phyloP scores from a whole-genome alignment of 768 basidiomycete species.

The Leccinum pellstonianum region DNA sequence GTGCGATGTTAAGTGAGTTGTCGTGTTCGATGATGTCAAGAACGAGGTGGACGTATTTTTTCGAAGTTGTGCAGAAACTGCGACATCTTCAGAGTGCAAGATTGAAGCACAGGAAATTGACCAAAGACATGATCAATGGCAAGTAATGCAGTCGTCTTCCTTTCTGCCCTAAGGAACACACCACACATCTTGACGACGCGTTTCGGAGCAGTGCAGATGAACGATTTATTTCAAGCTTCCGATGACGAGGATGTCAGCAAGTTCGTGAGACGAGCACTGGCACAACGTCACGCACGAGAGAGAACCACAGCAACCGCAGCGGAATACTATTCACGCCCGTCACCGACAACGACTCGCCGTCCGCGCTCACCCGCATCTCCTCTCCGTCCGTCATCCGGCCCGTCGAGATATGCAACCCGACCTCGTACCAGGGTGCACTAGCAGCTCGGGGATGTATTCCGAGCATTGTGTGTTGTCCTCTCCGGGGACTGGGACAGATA shows the following conservation, averaged over 20 bases:
- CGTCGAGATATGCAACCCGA: slow-evolving; percentile 56
- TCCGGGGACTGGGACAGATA: slow-evolving; percentile 54
- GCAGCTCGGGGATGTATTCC: slow-evolving; percentile 60
- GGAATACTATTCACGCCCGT: no score
- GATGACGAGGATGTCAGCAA: no score
- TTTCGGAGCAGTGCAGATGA: no score
- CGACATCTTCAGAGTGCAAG: slow-evolving; percentile 15
- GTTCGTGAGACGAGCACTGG: no score
- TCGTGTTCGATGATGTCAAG: neutral
- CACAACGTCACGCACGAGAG: no score
- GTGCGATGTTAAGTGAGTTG: slow-evolving; percentile 4
- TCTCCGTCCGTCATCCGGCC: no score
- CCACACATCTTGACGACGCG: slow-evolving; percentile 7
- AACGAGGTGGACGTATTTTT: slow-evolving; percentile 8
- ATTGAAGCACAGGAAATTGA: slow-evolving; percentile 15
- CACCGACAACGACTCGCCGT: no score
- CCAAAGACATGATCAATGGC: slow-evolving; percentile 9
- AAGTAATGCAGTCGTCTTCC: slow-evolving; percentile 6
- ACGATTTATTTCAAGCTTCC: no score
- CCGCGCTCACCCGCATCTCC: no score
- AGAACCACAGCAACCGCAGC: no score
- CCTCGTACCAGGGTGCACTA: slow-evolving; percentile 78
- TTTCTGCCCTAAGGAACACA: slow-evolving; percentile 23
- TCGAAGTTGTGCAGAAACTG: slow-evolving; percentile 4
- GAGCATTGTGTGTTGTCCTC: slow-evolving; percentile 38